phyloP scores from a whole-genome alignment of 2,329 filamentous ascomycete genomes.

The Diplodia intermedia region DNA sequence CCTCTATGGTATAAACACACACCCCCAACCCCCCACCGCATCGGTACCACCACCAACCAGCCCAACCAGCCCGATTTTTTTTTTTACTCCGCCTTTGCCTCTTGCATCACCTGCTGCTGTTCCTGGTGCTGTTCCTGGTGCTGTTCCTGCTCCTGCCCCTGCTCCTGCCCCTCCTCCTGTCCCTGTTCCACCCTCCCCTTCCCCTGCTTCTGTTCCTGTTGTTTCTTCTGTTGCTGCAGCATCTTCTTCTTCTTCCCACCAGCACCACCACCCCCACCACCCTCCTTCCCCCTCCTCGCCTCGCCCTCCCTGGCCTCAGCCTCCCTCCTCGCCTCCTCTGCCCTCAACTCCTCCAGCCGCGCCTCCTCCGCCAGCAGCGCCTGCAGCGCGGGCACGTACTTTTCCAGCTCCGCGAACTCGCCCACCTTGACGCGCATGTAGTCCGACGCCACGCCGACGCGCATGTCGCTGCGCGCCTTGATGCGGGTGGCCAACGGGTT shows the following conservation, averaged over 20 bases:
- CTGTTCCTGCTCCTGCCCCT: neutral
- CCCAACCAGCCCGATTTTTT: too few relatives aligned
- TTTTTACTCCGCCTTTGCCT: too few relatives aligned
- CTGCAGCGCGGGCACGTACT: slow-evolving; percentile 66
- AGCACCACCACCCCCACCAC: slow-evolving; percentile 39
- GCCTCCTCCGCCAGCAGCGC: slow-evolving; percentile 56
- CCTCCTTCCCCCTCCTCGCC: neutral
- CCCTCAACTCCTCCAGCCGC: slow-evolving; percentile 1
- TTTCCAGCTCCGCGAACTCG: slow-evolving; percentile 71
- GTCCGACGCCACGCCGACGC: slow-evolving; percentile 77
- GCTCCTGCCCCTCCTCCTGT: neutral
- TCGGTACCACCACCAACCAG: too few relatives aligned
- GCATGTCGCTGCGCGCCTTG: slow-evolving; percentile 58
- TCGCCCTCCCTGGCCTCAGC: neutral
- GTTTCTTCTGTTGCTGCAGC: slow-evolving; percentile 33
- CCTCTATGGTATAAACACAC: too few relatives aligned
- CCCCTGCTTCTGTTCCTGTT: slow-evolving; percentile 38
- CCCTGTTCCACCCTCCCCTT: neutral
- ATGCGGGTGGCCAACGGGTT: slow-evolving; percentile 37
- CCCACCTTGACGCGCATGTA: slow-evolving; percentile 76
- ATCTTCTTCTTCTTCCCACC: slow-evolving; percentile 18
- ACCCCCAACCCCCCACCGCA: too few relatives aligned
- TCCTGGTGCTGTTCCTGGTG: too few relatives aligned
- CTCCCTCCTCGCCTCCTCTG: neutral
- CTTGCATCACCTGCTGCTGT: too few relatives aligned